Evolutionary conservation across 2,329 filamentous ascomycete species (phyloP).

Genomic region (Biscogniauxia marginata): DNA sequence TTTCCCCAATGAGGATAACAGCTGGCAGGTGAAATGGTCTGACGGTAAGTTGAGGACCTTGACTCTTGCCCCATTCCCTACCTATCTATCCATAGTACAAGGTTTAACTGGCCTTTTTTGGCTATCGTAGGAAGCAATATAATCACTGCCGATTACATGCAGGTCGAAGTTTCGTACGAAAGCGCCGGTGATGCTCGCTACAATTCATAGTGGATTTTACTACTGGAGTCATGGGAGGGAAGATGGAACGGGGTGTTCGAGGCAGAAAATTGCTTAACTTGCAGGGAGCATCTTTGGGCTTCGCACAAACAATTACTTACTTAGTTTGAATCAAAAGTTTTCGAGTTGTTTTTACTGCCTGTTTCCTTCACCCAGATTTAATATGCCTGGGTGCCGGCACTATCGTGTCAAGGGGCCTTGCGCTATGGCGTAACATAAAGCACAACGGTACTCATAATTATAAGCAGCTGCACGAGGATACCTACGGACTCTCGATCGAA

Average conservation of each 20-base stretch:
- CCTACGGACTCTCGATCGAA: too few species aligned
- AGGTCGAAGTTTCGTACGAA: constrained; percentile 35
- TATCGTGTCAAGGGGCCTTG: too few species aligned
- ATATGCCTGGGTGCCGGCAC: too few species aligned
- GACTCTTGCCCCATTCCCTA: background rate
- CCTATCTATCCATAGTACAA: background rate
- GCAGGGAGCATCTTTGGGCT: background rate
- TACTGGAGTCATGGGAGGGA: background rate
- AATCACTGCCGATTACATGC: constrained; percentile 34
- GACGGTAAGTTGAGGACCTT: constrained; percentile 31
- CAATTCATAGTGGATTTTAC: constrained; percentile 16
- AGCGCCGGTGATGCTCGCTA: constrained; percentile 23
- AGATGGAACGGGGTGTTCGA: constrained; percentile 1
- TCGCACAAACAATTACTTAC: background rate
- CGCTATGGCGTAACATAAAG: too few species aligned
- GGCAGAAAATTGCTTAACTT: constrained; percentile 1
- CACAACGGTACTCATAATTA: too few species aligned
- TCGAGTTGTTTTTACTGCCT: constrained; percentile 9
- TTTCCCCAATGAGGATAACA: constrained; percentile 27
- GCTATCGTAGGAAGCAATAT: constrained; percentile 22
- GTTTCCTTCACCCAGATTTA: background rate
- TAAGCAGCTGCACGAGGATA: too few species aligned
- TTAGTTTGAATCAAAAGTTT: background rate
- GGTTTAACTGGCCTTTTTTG: constrained; percentile 3
- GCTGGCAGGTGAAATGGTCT: constrained; percentile 38